Evolutionary conservation across 2,329 filamentous ascomycete species (phyloP).

Genomic region (Mycocentrospora acerina): DNA sequence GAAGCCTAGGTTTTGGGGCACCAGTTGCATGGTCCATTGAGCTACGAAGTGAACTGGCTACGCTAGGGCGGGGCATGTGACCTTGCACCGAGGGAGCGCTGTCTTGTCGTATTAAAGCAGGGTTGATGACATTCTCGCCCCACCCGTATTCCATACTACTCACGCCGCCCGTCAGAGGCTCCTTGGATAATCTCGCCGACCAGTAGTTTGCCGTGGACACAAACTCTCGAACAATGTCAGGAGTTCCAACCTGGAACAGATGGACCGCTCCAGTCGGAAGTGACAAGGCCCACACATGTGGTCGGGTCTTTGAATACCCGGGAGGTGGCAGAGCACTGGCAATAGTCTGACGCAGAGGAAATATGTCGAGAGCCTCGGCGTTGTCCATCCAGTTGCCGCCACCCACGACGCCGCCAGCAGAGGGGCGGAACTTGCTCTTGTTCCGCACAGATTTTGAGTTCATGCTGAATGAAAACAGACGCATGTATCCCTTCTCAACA

Average conservation of each 20-base stretch:
- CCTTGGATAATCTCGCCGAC: constrained; percentile 91
- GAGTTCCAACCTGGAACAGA: constrained; percentile 95
- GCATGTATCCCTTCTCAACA: constrained; percentile 90
- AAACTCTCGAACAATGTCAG: constrained; percentile 92
- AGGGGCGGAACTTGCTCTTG: constrained; percentile 60
- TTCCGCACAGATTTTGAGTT: constrained; percentile 70
- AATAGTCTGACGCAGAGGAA: constrained; percentile 86
- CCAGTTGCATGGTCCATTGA: constrained; percentile 59
- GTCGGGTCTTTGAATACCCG: constrained; percentile 86
- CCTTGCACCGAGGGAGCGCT: constrained; percentile 34
- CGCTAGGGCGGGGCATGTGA: constrained; percentile 51
- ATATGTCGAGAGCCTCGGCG: constrained; percentile 83
- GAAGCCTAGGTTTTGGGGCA: constrained; percentile 65
- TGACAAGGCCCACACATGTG: constrained; percentile 91
- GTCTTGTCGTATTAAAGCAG: constrained; percentile 48
- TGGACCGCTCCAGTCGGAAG: constrained; percentile 92
- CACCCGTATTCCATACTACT: constrained; percentile 98
- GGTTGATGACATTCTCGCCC: constrained; percentile 78
- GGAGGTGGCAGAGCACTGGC: constrained; percentile 87
- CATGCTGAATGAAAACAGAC: constrained; percentile 88
- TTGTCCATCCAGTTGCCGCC: constrained; percentile 99
- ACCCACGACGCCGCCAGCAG: constrained; percentile 72
- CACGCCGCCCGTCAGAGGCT: constrained; percentile 87
- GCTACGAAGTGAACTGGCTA: constrained; percentile 63
- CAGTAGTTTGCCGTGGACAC: constrained; percentile 96